Percentiles rank a stretch among this genome's conserved stretches.
Conservation (phyloP, 805 yeast species). For the Saturnispora saitoi region DNA sequence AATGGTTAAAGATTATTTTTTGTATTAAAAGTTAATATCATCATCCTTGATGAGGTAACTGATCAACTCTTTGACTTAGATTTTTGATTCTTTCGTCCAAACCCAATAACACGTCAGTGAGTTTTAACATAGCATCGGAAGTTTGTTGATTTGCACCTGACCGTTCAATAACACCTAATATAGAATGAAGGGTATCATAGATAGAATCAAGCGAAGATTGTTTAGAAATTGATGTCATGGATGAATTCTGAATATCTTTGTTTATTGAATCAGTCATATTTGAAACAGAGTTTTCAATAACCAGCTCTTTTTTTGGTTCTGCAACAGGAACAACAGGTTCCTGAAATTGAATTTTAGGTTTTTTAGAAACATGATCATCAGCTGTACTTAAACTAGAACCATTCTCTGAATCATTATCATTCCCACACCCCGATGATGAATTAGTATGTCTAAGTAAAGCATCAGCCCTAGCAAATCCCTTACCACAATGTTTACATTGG, state of each 20-base stretch:
- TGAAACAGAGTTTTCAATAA: not conserved
- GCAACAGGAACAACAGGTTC: not conserved
- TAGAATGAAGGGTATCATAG: not conserved
- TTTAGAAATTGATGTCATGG: not conserved
- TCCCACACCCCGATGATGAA: constrained; percentile 25
- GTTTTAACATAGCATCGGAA: not conserved
- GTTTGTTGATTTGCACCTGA: not conserved
- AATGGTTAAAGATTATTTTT: not conserved
- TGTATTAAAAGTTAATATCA: not conserved
- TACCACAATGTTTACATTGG: constrained; percentile 50
- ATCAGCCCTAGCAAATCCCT: constrained; percentile 66
- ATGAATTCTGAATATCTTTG: not conserved
- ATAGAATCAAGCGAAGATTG: not conserved
- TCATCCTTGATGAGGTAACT: not conserved
- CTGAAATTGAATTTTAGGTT: not conserved
- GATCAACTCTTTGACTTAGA: not conserved
- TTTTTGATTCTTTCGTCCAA: not conserved
- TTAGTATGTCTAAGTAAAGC: constrained; percentile 65
- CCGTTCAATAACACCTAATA: not conserved
- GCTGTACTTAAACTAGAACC: not conserved
- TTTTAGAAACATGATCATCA: not conserved
- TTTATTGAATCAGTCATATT: too few relatives aligned
- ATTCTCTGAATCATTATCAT: not conserved
- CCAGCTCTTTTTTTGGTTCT: not conserved
- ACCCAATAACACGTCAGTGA: not conserved